Base-by-base conservation (phyloP, 805 yeast genomes). In the Zygoascus flipseniorum region DNA sequence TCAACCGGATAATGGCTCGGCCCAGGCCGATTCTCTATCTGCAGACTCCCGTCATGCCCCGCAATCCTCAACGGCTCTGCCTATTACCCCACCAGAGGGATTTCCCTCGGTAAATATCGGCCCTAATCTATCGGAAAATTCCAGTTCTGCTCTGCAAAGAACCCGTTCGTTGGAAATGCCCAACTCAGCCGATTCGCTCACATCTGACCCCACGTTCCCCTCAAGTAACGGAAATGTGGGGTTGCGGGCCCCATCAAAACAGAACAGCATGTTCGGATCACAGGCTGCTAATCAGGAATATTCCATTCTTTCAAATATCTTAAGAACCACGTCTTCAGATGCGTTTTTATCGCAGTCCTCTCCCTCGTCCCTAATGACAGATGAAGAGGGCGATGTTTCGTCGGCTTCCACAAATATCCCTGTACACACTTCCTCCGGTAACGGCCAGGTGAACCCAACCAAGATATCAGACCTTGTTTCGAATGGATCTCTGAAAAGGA, bases 201-300 rank as follows among this genome's bases (percentile, higher is more conserved):
- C 13, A 3, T 18, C 44, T 10, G 44, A 42, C 26, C 26, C 26
- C 20, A 35, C 16, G 39, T 35, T 35, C 39, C 39, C 39, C 39
- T 35, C 39, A 35, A 35, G 16, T 35, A n/a, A n/a, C 16, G 39
- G 39, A 13, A 35, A 35, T 35, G 39, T 35, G 39, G 39, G 39
- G 39, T n/a, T 35, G 39, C 39, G 16, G 39, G 13, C 39, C 13
- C 16, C 16, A 35, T 35, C 39, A 11, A 42, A 19, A 18, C 44
- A 23, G 13, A 18, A 19, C 44, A 37, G 35, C 20, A 19, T 46
- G 31, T 69, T 69, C 54, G 72, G 69, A 32, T 68, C 72, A 5
- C 54, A 60, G 37, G 62, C 71, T 2, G 71, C 72, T 1, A 66
- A 69, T 50, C 55, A 68, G 55, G 72, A 69, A 54, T 69, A 69